phyloP scores from a whole-genome alignment of 2,329 filamentous ascomycete species.

The Xylariaceae sp. region DNA sequence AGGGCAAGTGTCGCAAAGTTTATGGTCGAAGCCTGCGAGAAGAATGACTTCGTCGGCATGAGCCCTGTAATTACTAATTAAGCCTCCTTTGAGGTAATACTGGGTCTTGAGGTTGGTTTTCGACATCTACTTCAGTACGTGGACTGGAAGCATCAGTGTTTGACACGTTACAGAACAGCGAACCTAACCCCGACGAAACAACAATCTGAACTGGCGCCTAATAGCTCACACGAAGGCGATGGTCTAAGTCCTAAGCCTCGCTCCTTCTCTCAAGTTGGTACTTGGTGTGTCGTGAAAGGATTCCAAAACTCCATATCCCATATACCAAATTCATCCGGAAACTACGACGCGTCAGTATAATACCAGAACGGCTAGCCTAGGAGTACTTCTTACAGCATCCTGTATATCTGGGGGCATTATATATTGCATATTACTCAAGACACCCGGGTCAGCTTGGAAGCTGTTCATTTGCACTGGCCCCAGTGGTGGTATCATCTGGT shows the following conservation, averaged over 20 bases:
- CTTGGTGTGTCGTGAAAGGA: conserved; percentile 29
- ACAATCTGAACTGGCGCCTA: too few relatives aligned
- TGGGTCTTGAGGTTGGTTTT: background rate
- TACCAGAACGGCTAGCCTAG: background rate
- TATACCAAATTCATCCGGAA: conserved; percentile 37
- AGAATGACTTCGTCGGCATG: conserved; percentile 47
- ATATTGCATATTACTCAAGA: conserved; percentile 34
- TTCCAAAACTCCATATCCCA: conserved; percentile 43
- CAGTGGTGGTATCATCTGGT: conserved; percentile 30
- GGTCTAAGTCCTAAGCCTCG: background rate
- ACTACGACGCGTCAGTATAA: conserved; percentile 28
- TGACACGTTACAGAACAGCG: background rate
- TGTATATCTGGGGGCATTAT: conserved; percentile 34
- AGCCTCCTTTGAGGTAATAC: background rate
- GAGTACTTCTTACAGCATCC: conserved; percentile 31
- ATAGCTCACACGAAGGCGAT: background rate
- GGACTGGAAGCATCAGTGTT: background rate
- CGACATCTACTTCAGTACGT: too few relatives aligned
- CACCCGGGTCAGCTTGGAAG: conserved; percentile 28
- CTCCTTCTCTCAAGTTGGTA: conserved; percentile 1
- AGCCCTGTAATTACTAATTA: conserved; percentile 55
- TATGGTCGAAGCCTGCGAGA: conserved; percentile 51
- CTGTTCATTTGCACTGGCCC: conserved; percentile 28
- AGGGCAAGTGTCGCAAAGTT: conserved; percentile 52
- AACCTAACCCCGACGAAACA: background rate